Conservation (phyloP, 2,329 filamentous ascomycete genomes). For the Calycina herbarum region DNA sequence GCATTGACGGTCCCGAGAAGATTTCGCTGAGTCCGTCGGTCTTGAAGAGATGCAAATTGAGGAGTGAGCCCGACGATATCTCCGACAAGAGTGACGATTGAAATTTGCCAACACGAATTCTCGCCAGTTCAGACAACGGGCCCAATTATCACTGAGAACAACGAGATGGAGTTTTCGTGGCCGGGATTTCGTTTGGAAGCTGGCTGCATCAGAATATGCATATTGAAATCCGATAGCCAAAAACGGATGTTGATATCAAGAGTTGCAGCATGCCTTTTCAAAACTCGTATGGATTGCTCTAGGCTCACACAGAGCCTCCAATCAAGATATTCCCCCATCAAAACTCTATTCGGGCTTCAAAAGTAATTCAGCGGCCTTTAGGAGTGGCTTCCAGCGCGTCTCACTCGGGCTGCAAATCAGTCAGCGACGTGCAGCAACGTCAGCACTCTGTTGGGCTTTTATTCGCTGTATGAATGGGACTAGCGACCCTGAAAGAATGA, state of each 20-base stretch:
- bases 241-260: background rate
- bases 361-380: background rate
- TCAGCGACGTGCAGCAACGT: conserved; percentile 10
- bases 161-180: background rate
- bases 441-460: background rate
- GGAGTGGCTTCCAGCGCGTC: conserved; percentile 1
- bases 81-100: no score
- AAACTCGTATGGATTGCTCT: background rate
- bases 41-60: no score
- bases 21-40: no score
- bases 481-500: background rate
- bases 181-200: background rate
- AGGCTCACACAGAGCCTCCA: background rate
- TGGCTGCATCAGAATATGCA: background rate
- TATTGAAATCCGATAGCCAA: background rate
- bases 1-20: no score
- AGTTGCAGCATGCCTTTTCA: background rate
- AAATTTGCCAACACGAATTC: no score
- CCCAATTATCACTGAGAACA: no score
- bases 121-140: no score
- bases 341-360: background rate
- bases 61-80: no score
- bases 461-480: background rate
- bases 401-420: background rate
- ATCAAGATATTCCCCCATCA: background rate